Evolutionary conservation across 2,329 filamentous ascomycete genomes (phyloP).

Genomic region (Fusarium sp.): DNA sequence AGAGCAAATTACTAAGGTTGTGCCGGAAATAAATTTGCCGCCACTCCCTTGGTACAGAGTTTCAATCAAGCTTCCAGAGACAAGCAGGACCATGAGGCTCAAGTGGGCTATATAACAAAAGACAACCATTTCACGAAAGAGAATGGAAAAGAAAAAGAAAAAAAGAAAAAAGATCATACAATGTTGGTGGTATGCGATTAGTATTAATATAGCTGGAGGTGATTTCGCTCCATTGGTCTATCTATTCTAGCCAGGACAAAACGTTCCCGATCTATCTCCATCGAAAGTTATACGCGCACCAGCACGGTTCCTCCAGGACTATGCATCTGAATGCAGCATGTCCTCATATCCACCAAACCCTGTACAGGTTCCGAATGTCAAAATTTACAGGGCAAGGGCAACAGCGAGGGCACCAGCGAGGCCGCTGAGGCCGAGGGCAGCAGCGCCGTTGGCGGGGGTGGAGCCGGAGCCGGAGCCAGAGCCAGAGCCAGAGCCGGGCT

Average conservation of each 20-base stretch:
- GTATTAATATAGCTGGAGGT: constrained; percentile 41
- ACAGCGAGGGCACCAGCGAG: constrained; percentile 37
- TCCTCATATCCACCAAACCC: constrained; percentile 20
- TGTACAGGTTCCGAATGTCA: not conserved
- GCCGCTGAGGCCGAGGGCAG: constrained; percentile 31
- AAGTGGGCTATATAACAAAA: not conserved
- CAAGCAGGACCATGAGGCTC: not conserved
- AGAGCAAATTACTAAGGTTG: not conserved
- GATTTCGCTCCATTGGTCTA: constrained; percentile 33
- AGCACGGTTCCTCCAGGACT: constrained; percentile 32
- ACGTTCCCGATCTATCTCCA: constrained; percentile 29
- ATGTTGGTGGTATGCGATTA: constrained; percentile 39
- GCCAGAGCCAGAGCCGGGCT: constrained; percentile 11
- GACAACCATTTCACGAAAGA: no score
- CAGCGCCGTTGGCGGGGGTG: constrained; percentile 31
- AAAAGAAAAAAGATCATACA: not conserved
- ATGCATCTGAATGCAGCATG: not conserved
- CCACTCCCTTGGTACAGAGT: not conserved
- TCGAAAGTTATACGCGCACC: constrained; percentile 38
- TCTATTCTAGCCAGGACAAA: constrained; percentile 30
- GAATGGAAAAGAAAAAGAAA: no score
- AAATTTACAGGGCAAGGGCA: constrained; percentile 39
- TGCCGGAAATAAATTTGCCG: not conserved
- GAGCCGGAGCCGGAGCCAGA: not conserved
- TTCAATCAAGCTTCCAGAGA: not conserved